Evolutionary conservation across 805 yeast genomes (phyloP), one percentile per base, ranked within the genome.

Genomic region (Wickerhamiella kurtzmanii): DNA sequence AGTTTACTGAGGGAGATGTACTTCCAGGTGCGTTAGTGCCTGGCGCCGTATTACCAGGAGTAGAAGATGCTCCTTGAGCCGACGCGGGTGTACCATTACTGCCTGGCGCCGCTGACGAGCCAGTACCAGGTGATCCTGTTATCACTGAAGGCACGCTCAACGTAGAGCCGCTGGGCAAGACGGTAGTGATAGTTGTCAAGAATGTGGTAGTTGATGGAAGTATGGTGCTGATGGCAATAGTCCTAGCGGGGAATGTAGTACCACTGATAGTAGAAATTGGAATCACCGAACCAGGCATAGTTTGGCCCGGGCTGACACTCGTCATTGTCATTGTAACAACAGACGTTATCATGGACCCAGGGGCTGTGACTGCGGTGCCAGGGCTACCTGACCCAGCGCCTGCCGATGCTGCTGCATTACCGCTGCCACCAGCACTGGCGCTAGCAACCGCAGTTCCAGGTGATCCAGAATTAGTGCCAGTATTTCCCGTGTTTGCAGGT

Each of bases 271-370:
- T 46, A 3, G 54, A 48, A 9, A 40, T 44, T 4, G 51, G 42
- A 21, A 49, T 21, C 1, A 48, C 45, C 6, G 41, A 17, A 3
- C 44, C 44, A 18, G 56, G 44, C 11, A 48, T 41, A 2, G 53
- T 52, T 1, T 53, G 44, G 6, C 53, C 54, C 1, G 53, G 55
- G 11, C 40, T 40, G 17, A 43, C 41, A 5, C 49, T 44, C 42
- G 28, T 45, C 21, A 46, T 45, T 9, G 46, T 44, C 22, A 41
- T 39, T 17, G 45, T 36, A 3, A 43, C 20, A 43, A 42, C 22
- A 17, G 47, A 6, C 16, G 38, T 36, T 5, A 5, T 36, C 16
- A 36, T 6, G 16, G 38, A n/a, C 6, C 38, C 38, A 17, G 38
- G 19, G 19, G 13, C 35, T 28, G 35, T 28, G 13, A 15, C 13